Percentiles rank a stretch among this genome's conserved stretches.
Evolutionary conservation across 2,329 filamentous ascomycete genomes (phyloP).

Genomic region (Arachnopeziza araneosa): DNA sequence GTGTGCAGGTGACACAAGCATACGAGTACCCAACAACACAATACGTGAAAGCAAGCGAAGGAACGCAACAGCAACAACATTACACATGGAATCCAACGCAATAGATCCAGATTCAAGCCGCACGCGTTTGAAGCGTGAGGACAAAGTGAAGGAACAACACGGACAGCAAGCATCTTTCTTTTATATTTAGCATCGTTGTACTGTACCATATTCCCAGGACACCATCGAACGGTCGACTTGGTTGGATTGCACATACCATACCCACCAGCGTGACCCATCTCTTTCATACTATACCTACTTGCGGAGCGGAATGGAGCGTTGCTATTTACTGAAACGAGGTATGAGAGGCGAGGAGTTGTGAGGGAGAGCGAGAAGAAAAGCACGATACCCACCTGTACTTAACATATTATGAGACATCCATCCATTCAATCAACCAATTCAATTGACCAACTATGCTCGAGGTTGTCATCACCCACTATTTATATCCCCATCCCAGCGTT

Average conservation of each 20-base stretch:
- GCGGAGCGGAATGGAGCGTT: background rate
- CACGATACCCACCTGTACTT: conserved; percentile 19
- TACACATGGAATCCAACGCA: conserved; percentile 27
- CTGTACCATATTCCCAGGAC: background rate
- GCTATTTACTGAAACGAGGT: background rate
- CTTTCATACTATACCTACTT: background rate
- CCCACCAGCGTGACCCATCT: background rate
- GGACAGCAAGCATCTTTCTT: background rate
- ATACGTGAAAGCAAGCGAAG: conserved; percentile 22
- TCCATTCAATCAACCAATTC: background rate
- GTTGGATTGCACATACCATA: background rate
- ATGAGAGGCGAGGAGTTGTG: background rate
- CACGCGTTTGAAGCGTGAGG: background rate
- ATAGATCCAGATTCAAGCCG: conserved; percentile 5
- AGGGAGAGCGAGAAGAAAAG: conserved; percentile 10
- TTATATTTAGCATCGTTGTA: background rate
- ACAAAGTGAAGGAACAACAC: background rate
- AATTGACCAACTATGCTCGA: too few relatives aligned
- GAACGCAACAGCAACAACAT: conserved; percentile 12
- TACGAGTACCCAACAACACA: conserved; percentile 23
- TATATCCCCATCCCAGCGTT: background rate
- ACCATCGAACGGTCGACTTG: background rate
- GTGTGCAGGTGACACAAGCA: conserved; percentile 13
- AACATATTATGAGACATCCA: background rate
- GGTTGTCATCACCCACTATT: background rate